Evolutionary conservation across 1,284 basidiomycete species (phyloP).

Genomic region (Coniferiporia sulphurascens): DNA sequence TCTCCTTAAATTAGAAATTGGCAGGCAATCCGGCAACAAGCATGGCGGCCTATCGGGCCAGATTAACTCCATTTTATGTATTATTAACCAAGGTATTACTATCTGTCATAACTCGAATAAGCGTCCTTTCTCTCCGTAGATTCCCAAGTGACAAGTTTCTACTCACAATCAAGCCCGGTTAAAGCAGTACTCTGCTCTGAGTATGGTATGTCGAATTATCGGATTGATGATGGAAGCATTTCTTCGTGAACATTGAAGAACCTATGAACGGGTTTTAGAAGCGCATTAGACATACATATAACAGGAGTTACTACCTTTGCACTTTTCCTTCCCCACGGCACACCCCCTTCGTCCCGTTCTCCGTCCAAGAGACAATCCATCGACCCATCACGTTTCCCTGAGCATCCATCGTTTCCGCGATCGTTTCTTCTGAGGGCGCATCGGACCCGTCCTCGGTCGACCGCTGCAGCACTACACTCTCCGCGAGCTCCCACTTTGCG

Average conservation of each 20-base stretch:
- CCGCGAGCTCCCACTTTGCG: constrained; percentile 76
- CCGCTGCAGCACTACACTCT: constrained; percentile 43
- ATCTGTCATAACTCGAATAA: too few species aligned
- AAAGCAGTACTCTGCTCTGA: too few species aligned
- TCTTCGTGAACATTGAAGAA: constrained; percentile 38
- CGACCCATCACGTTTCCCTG: constrained; percentile 64
- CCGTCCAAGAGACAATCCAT: constrained; percentile 74
- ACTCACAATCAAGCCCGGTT: too few species aligned
- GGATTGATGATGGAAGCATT: constrained; percentile 36
- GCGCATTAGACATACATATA: constrained; percentile 43
- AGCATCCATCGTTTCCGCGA: constrained; percentile 67
- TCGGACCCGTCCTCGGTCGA: constrained; percentile 35
- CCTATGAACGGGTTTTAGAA: not conserved
- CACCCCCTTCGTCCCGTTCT: constrained; percentile 48
- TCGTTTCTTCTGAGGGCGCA: constrained; percentile 59
- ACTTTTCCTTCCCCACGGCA: constrained; percentile 58
- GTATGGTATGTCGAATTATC: constrained; percentile 15
- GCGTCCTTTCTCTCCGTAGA: too few species aligned
- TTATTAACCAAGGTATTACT: too few species aligned
- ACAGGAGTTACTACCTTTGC: constrained; percentile 74
- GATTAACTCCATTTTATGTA: too few species aligned
- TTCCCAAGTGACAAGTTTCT: too few species aligned
- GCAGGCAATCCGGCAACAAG: too few species aligned
- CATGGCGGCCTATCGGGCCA: too few species aligned
- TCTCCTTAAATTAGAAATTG: too few species aligned